Percentiles rank a stretch among this genome's conserved stretches.
Evolutionary conservation across 2,329 filamentous ascomycete species (phyloP).

Genomic region (Pseudocercospora eumusae): DNA sequence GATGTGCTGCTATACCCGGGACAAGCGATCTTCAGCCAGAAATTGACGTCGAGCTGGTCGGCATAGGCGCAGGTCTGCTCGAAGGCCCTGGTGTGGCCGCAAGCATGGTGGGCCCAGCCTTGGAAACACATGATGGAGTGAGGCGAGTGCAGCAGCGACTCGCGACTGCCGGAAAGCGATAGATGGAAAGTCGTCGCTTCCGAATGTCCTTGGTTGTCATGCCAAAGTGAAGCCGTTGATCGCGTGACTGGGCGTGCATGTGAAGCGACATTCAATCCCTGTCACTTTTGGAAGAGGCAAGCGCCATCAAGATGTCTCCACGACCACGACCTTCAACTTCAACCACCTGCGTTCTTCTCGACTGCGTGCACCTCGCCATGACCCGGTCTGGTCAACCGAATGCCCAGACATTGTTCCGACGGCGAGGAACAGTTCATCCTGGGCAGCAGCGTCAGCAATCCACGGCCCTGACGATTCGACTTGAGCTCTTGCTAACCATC

Average conservation of each 20-base stretch:
- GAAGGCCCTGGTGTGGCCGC: slow-evolving; percentile 29
- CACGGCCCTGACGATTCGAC: background rate
- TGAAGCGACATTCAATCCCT: background rate
- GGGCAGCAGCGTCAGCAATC: background rate
- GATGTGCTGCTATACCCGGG: slow-evolving; percentile 22
- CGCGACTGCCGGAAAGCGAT: background rate
- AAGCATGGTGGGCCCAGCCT: slow-evolving; percentile 28
- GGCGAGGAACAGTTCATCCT: background rate
- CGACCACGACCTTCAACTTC: no score
- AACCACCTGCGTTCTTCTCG: background rate
- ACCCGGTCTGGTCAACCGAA: no score
- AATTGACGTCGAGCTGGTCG: slow-evolving; percentile 21
- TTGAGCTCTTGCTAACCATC: background rate
- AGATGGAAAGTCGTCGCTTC: no score
- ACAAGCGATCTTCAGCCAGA: slow-evolving; percentile 27
- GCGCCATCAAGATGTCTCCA: background rate
- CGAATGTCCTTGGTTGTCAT: background rate
- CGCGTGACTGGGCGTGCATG: slow-evolving; percentile 5
- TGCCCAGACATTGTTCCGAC: background rate
- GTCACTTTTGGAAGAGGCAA: background rate
- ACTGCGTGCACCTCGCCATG: background rate
- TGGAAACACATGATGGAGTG: slow-evolving; percentile 34
- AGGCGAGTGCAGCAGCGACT: background rate
- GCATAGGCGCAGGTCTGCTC: slow-evolving; percentile 24
- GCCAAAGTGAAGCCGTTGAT: slow-evolving; percentile 4